Base-by-base conservation (phyloP, 495 filamentous ascomycete genomes). In the Penicillium waksmanii region DNA sequence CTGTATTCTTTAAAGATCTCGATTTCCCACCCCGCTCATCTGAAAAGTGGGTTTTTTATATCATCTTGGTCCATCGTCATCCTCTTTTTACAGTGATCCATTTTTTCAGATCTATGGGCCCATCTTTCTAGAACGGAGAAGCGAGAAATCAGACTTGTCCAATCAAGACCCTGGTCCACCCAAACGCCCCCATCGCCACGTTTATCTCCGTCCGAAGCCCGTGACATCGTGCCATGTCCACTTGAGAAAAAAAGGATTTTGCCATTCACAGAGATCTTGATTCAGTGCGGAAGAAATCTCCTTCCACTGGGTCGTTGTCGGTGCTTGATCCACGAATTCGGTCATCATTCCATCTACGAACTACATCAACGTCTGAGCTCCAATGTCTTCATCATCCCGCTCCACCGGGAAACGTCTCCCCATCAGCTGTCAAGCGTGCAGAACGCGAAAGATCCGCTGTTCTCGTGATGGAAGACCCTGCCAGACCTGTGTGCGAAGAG, bases 361-460 rank as follows among this genome's bases (percentile, higher is more conserved):
- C 15, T 19, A 38, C 42, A 19, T 18, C 8, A 31, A 25, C 12
- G 17, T 11, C 46, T 10, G 12, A 25, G 31, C 35, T 21, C 23
- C 31, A 40, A 73, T 73, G 66, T 35, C 68, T 46, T 63, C 67
- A 13, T 51, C 61, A 44, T 62, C 70, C 53, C 73, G 73, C 5
- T 64, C 71, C 12, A 52, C 69, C 3, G 70, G 73, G 27, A 78
- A 75, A 58, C 69, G 75, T 15, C 62, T 78, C 17, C 75, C 75
- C 12, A 78, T 76, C 34, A 78, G 75, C 57, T 78, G 75, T 25
- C 73, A 78, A 48, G 73, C 75, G 33, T 78, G 75, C 54, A 72
- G 75, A 57, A 73, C 62, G 5, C 62, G 75, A 52, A 78, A 78
- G 52, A 76, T 78, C 27, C 66, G 73, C 21, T 78, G 75, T 51